Base-by-base conservation (phyloP, 163 green algal species). In the Scenedesmus sp. region DNA sequence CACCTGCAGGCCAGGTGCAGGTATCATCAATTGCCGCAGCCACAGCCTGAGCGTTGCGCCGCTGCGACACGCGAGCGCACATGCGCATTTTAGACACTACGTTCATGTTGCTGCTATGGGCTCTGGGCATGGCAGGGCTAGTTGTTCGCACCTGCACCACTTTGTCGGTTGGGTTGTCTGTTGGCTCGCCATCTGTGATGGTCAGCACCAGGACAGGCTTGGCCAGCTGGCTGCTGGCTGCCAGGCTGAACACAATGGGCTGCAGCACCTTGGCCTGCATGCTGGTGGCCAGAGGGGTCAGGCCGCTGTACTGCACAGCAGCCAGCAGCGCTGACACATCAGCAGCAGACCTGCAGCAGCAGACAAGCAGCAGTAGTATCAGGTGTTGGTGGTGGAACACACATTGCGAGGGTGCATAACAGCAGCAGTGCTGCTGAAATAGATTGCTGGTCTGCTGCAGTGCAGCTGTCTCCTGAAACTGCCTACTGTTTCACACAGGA, bases 131-230 rank as follows among this genome's bases (percentile, higher is more conserved):
- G 34, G 34, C 34, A 46, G 34, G 34, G 34, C 34, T 46, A 23
- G 23, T 6, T 79, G 46, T 9, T 1, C 62, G 88, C 54, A 92
- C 90, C 57, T 91, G 59, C 59, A 81, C 59, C 10, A 94, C 82
- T 15, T 12, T 74, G 74, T 88, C 87, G 0, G 23, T 18, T 3
- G 92, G 90, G 18, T 91, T 90, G 18, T 92, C 90, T 64, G 84
- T 94, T 1, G 92, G 92, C 90, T 94, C 92, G 0, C 93, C 93
- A 56, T 94, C 93, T 7, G 91, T 95, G 85, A 95, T 95, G 62
- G 23, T 81, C 18, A 95, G 94, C 57, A 93, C 83, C 82, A 92
- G 89, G 55, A 92, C 66, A 0, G 89, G 89, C 89, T 92, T 92
- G 64, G 76, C 64, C 89, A 92, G 67, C 34, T 15, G 9, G 9